phyloP scores from a whole-genome alignment of 148 eudicot species.

The Selenicereus undatus region DNA sequence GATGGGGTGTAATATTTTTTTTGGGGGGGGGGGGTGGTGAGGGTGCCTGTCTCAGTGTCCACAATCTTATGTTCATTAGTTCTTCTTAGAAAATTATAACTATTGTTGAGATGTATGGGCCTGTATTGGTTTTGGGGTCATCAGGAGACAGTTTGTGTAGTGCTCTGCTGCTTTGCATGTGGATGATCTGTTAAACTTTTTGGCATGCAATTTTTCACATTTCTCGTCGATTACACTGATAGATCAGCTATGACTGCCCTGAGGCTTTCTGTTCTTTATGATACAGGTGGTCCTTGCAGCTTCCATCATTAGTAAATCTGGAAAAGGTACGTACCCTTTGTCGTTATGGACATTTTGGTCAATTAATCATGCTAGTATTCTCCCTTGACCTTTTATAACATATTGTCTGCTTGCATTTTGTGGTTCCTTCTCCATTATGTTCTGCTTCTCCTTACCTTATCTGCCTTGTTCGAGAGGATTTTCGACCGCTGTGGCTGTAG shows the following conservation, averaged over 20 bases:
- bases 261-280: slow-evolving; percentile 7
- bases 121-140: not conserved
- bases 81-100: not conserved
- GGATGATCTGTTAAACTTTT: not conserved
- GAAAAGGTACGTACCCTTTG: slow-evolving; percentile 34
- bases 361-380: not conserved
- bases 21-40: too few species aligned
- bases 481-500: not conserved
- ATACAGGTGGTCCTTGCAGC: slow-evolving; percentile 46
- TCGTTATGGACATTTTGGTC: not conserved
- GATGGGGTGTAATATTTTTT: too few species aligned
- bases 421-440: not conserved
- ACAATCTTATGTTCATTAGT: not conserved
- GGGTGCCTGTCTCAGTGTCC: not conserved
- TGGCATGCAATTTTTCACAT: not conserved
- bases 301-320: slow-evolving; percentile 42
- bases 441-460: not conserved
- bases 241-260: not conserved
- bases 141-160: not conserved
- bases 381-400: not conserved
- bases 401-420: not conserved
- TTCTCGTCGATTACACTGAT: not conserved
- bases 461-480: not conserved
- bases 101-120: not conserved
- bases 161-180: not conserved